A percentile compares a stretch with the other conserved stretches of the same genome.
phyloP scores from a whole-genome alignment of 2,329 filamentous ascomycete genomes.

The Colletotrichum endophyticum region DNA sequence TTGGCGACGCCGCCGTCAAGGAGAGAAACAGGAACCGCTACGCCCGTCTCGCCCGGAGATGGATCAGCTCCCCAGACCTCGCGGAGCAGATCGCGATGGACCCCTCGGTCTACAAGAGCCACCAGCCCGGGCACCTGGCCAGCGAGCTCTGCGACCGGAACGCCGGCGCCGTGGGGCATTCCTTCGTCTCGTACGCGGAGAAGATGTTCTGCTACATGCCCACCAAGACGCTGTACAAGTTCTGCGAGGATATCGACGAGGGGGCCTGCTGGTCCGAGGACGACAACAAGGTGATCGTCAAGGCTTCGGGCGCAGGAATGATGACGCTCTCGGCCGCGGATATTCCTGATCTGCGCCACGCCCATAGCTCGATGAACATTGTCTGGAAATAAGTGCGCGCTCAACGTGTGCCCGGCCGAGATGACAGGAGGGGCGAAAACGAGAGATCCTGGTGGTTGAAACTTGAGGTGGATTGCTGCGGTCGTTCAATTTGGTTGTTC shows the following conservation, averaged over 20 bases:
- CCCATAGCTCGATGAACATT: neutral
- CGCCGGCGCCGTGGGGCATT: neutral
- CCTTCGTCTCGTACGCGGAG: constrained; percentile 21
- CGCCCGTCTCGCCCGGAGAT: neutral
- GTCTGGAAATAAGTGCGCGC: neutral
- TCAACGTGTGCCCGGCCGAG: neutral
- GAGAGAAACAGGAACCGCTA: neutral
- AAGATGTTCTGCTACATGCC: constrained; percentile 24
- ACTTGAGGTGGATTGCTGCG: neutral
- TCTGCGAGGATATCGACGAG: constrained; percentile 8
- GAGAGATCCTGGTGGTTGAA: neutral
- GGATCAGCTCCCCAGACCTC: neutral
- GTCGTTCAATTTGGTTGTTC: neutral
- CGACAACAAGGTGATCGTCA: constrained; percentile 1
- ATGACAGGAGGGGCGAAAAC: neutral
- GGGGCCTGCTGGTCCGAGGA: constrained; percentile 22
- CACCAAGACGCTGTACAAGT: constrained; percentile 17
- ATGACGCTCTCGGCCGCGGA: neutral
- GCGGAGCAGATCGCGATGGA: neutral
- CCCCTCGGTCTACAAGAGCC: neutral
- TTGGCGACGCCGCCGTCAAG: neutral
- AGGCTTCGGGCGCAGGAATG: neutral
- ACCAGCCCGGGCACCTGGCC: neutral
- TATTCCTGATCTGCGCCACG: neutral
- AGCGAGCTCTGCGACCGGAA: neutral